Percentiles rank a stretch among this genome's conserved stretches.
phyloP scores from a whole-genome alignment of 371 early-diverging fungal species.

The Phascolomyces articulosus region DNA sequence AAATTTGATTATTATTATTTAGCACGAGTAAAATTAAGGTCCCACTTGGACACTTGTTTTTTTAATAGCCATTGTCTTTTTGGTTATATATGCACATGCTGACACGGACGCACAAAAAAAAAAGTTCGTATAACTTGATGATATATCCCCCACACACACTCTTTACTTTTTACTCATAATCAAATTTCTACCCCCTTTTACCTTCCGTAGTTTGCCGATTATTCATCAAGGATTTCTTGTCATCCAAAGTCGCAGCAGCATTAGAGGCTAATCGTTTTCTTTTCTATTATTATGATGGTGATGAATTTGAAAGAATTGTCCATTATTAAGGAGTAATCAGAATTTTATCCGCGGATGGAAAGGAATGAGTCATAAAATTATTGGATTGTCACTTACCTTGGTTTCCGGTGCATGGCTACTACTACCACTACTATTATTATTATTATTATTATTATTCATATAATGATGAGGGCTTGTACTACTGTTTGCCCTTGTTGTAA shows the following conservation, averaged over 20 bases:
- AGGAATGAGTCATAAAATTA: neutral
- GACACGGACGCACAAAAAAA: no score
- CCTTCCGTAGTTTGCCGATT: conserved; percentile 17
- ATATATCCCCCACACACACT: neutral
- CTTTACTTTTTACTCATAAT: no score
- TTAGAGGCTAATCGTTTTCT: conserved; percentile 17
- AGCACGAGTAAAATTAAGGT: conserved; percentile 9
- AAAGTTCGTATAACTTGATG: no score
- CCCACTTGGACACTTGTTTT: no score
- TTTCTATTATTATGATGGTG: conserved; percentile 43
- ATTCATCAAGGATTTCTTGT: conserved; percentile 15
- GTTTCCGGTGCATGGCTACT: conserved; percentile 10
- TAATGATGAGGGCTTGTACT: no score
- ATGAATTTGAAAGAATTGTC: conserved; percentile 23
- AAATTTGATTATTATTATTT: no score
- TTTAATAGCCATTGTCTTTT: no score
- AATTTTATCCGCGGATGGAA: no score
- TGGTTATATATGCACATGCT: conserved; percentile 5
- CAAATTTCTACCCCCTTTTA: neutral
- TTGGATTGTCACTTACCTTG: conserved; percentile 1
- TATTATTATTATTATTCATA: no score
- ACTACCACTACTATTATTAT: conserved; percentile 24
- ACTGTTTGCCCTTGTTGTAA: conserved; percentile 32
- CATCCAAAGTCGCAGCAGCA: no score
- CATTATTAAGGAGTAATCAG: neutral